These are phyloP conservation scores for Psilocybe tampanensis DNA, from an alignment of 768 basidiomycete genomes.

Conservation along the genomic window DNA sequence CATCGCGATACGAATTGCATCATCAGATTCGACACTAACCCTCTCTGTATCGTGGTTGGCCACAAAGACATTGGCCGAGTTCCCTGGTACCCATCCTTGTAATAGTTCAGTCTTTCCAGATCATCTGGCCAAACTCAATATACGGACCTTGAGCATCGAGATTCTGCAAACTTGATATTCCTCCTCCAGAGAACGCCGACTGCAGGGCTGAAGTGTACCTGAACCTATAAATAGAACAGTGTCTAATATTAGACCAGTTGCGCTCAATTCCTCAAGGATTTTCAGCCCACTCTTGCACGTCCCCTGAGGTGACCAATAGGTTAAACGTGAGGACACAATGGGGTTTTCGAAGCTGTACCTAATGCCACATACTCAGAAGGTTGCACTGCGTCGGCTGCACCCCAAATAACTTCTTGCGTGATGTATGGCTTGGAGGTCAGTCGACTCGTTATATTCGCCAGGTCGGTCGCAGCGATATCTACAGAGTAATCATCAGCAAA, in stretches of 20 bases:
- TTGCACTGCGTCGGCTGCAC: conserved; percentile 51
- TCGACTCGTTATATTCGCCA: conserved; percentile 53
- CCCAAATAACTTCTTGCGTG: conserved; percentile 65
- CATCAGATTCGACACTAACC: conserved; percentile 23
- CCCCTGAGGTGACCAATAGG: conserved; percentile 32
- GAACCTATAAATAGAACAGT: conserved; percentile 40
- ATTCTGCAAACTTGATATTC: conserved; percentile 53
- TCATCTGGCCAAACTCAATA: neutral
- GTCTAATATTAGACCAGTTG: neutral
- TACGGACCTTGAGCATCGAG: conserved; percentile 50
- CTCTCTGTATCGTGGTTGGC: conserved; percentile 74
- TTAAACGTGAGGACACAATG: neutral
- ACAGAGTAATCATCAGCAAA: no score
- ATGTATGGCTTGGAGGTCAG: conserved; percentile 51
- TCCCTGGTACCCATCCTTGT: conserved; percentile 59
- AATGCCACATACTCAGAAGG: conserved; percentile 59
- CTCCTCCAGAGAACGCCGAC: conserved; percentile 52
- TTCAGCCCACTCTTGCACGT: conserved; percentile 60
- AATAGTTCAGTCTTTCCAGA: neutral
- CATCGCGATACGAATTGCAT: no score
- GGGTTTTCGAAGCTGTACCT: conserved; percentile 31
- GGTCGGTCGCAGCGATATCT: conserved; percentile 59
- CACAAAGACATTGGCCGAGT: conserved; percentile 63
- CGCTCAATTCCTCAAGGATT: neutral
- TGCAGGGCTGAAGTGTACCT: conserved; percentile 57